Evolutionary conservation across 768 basidiomycete species (phyloP), one percentile per base, ranked within the genome.

Genomic region (Tylopilus plumbeoviolaceoides): DNA sequence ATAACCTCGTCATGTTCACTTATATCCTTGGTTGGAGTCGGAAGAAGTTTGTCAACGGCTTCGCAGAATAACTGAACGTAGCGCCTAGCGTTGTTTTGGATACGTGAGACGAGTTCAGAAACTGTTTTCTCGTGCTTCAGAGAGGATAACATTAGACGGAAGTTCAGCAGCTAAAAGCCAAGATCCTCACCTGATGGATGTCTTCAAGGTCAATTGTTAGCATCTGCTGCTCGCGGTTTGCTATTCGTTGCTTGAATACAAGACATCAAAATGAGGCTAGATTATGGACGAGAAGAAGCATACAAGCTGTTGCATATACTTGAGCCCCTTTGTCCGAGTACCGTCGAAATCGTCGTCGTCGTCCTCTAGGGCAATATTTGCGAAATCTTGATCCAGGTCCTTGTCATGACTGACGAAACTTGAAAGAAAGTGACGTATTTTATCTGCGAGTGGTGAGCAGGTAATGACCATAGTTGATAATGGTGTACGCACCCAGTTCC

Each of bases 1-100:
- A 98, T 89, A 45, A 98, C 95, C 69, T 99, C 97, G 56, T 92
- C 89, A 38, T 92, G 82, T 57, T 91, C 85, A 52, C 84, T 87
- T 55, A 98, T 89, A 61, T 97, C 94, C 65, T 85, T 88, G 9
- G 89, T 94, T 12, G 94, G 91, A 35, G 77, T 74, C 15, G 94
- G 95, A 79, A 98, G 84, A 49, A 95, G 78, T 56, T 82, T 81
- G 77, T 99, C 97, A 49, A 98, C 81, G 43, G 89, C 92, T 63
- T 92, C 87, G 59, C 85, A 83, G 75, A 98, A 98, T 20, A 99
- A 76, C 56, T 78, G 78, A 57, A 91, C 80, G 72, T 98, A 99
- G 63, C 95, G 91, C 58, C 91, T 84, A 21, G 94, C 81, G 68
- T 98, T 98, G 59, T 75, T 77, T 57, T 81, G 79, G 59, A 98